phyloP scores from a whole-genome alignment of 2,329 filamentous ascomycete species.

The Nemania sp. region DNA sequence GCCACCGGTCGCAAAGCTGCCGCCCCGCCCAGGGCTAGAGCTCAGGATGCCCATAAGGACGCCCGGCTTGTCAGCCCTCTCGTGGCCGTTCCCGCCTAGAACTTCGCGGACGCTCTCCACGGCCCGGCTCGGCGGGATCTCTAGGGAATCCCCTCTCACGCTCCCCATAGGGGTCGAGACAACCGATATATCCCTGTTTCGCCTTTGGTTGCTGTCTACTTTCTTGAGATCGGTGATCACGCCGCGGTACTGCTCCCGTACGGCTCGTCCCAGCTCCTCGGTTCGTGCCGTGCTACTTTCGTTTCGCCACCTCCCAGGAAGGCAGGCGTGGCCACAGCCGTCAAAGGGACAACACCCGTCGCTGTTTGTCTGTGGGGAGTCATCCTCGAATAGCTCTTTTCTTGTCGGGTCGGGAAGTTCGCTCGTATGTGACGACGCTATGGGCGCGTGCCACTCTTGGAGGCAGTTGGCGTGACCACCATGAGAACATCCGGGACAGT shows the following conservation, averaged over 20 bases:
- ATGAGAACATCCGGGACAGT: slow-evolving; percentile 65
- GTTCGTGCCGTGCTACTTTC: slow-evolving; percentile 51
- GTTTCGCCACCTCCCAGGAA: slow-evolving; percentile 60
- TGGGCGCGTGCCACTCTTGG: slow-evolving; percentile 59
- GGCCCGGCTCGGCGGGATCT: slow-evolving; percentile 62
- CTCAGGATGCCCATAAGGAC: slow-evolving; percentile 56
- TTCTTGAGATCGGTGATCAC: slow-evolving; percentile 28
- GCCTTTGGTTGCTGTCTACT: slow-evolving; percentile 21
- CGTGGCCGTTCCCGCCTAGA: slow-evolving; percentile 37
- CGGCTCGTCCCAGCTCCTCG: slow-evolving; percentile 57
- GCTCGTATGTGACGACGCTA: slow-evolving; percentile 19
- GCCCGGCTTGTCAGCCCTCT: slow-evolving; percentile 23
- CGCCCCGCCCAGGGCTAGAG: slow-evolving; percentile 51
- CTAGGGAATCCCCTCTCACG: slow-evolving; percentile 55
- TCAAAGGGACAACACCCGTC: slow-evolving; percentile 68
- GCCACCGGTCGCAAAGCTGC: slow-evolving; percentile 24
- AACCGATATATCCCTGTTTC: slow-evolving; percentile 23
- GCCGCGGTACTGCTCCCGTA: slow-evolving; percentile 48
- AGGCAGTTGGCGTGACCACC: slow-evolving; percentile 66
- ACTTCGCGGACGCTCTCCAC: slow-evolving; percentile 64
- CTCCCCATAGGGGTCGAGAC: slow-evolving; percentile 30
- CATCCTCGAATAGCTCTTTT: slow-evolving; percentile 29
- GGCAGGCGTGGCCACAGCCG: slow-evolving; percentile 66
- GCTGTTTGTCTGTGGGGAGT: slow-evolving; percentile 47
- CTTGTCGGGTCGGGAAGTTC: slow-evolving; percentile 9